Conservation (phyloP, 108 stramenopile genomes). For the Stephanodiscus triporus region DNA sequence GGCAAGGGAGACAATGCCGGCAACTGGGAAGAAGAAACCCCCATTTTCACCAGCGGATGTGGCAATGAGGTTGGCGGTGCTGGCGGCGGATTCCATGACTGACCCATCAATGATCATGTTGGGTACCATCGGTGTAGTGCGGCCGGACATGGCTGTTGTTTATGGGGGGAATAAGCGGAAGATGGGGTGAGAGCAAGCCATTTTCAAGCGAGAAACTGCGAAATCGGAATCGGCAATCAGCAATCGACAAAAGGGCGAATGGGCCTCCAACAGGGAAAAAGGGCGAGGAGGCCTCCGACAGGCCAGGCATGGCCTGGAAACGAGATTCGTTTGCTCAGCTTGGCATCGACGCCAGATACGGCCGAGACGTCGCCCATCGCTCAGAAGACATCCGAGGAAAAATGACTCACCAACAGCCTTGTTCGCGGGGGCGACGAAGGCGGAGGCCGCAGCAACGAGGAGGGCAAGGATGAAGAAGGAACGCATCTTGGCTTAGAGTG, state of each 20-base stretch:
- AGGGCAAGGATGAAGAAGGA: conserved; percentile 76
- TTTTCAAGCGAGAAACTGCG: no score
- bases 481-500: conserved; percentile 38
- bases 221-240: no score
- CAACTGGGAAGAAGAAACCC: conserved; percentile 82
- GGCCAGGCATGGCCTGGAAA: no score
- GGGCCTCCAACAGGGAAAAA: no score
- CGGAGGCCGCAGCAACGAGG: conserved; percentile 77
- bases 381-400: not conserved
- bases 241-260: no score
- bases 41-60: conserved; percentile 69
- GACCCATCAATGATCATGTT: conserved; percentile 77
- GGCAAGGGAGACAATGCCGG: conserved; percentile 74
- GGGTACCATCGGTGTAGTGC: conserved; percentile 50
- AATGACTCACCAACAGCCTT: conserved; percentile 57
- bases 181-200: not conserved
- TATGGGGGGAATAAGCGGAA: not conserved
- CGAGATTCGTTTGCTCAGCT: no score
- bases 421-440: conserved; percentile 82
- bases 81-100: conserved; percentile 61
- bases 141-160: conserved; percentile 50
- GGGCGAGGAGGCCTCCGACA: no score
- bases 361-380: not conserved
- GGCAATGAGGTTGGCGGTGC: conserved; percentile 75
- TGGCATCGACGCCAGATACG: no score